Evolutionary conservation across 345 rosid species (phyloP).

Genomic region (Anacardium occidentale): DNA sequence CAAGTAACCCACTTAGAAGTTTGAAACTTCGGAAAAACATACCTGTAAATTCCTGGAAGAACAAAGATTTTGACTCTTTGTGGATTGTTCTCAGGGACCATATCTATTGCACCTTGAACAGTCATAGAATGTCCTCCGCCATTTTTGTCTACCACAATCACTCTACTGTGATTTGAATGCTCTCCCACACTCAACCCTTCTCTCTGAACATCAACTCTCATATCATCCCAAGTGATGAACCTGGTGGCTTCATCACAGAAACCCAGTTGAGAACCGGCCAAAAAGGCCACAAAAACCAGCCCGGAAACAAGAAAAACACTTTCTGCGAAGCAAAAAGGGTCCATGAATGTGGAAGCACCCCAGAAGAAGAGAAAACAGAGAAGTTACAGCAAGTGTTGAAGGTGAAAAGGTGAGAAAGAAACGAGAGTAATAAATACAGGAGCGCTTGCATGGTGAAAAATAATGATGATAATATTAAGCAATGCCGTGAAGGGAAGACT

Average conservation of each 20-base stretch:
- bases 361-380: not conserved
- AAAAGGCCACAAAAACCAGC: constrained; percentile 17
- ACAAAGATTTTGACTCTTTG: constrained; percentile 72
- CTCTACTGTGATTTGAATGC: constrained; percentile 32
- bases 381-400: not conserved
- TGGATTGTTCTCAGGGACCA: constrained; percentile 64
- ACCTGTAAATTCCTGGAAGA: constrained; percentile 91
- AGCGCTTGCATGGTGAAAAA: constrained; percentile 34
- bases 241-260: constrained; percentile 5
- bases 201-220: constrained; percentile 42
- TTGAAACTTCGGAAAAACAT: not conserved
- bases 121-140: constrained; percentile 73
- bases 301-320: constrained; percentile 15
- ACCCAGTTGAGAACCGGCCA: constrained; percentile 14
- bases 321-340: not conserved
- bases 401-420: constrained; percentile 50
- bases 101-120: constrained; percentile 86
- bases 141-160: constrained; percentile 66
- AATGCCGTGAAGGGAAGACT: no score
- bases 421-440: constrained; percentile 56
- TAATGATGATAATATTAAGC: no score
- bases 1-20: constrained; percentile 32
- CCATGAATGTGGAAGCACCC: not conserved
- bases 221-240: constrained; percentile 76
- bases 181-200: constrained; percentile 28